These are phyloP conservation scores for Hypomontagnella monticulosa DNA, from an alignment of 495 filamentous ascomycete genomes.

Conservation along the genomic window DNA sequence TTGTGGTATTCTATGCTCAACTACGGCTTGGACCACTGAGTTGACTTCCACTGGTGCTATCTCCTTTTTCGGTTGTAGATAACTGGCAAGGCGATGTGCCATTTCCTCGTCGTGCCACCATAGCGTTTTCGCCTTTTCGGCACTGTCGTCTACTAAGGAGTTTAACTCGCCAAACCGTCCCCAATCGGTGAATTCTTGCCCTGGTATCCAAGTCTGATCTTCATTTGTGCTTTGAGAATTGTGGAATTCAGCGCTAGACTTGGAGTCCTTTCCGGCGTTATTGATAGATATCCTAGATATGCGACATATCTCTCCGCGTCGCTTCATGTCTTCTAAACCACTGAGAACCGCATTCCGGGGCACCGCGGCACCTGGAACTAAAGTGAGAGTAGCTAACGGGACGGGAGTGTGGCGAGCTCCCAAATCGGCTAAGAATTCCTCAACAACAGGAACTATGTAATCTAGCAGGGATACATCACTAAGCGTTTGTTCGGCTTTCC, in stretches of 20 bases:
- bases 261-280: conserved; percentile 41
- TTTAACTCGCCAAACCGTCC: conserved; percentile 49
- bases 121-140: conserved; percentile 27
- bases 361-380: conserved; percentile 51
- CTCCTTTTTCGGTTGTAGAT: conserved; percentile 52
- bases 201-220: conserved; percentile 33
- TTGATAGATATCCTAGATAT: conserved; percentile 44
- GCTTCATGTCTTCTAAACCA: conserved; percentile 47
- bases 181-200: conserved; percentile 51
- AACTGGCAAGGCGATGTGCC: conserved; percentile 55
- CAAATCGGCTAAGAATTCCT: conserved; percentile 51
- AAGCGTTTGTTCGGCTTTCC: conserved; percentile 43
- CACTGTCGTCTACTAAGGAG: background rate
- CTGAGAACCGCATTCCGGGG: conserved; percentile 46
- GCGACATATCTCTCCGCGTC: conserved; percentile 49
- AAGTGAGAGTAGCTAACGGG: conserved; percentile 47
- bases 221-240: conserved; percentile 12
- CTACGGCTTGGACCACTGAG: conserved; percentile 42
- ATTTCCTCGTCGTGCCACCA: conserved; percentile 61
- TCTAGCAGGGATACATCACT: conserved; percentile 48
- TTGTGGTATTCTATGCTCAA: conserved; percentile 41
- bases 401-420: conserved; percentile 27
- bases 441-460: conserved; percentile 49
- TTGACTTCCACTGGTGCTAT: conserved; percentile 31
- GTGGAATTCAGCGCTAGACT: conserved; percentile 1